phyloP scores from a whole-genome alignment of 2,329 filamentous ascomycete genomes.

The Remersonia thermophila region DNA sequence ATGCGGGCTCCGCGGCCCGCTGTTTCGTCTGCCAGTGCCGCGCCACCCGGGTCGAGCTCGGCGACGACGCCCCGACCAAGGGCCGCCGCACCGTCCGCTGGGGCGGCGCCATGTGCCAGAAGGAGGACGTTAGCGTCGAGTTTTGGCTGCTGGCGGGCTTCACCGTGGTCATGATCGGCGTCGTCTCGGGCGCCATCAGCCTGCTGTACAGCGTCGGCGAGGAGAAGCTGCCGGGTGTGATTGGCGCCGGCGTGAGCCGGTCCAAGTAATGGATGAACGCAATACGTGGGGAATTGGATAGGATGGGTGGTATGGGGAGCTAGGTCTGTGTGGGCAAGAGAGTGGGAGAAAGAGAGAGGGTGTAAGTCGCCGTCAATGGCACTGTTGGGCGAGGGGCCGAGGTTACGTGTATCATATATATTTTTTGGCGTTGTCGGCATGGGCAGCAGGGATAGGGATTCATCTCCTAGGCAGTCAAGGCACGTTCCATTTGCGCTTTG shows the following conservation, averaged over 20 bases:
- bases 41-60: conserved; percentile 36
- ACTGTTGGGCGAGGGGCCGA: neutral
- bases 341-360: too few species aligned
- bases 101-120: conserved; percentile 80
- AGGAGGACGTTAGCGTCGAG: conserved; percentile 75
- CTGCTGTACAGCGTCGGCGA: conserved; percentile 74
- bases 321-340: too few species aligned
- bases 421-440: conserved; percentile 11
- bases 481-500: conserved; percentile 4
- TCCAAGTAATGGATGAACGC: conserved; percentile 37
- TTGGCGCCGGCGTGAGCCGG: conserved; percentile 83
- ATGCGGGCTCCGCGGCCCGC: neutral
- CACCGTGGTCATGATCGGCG: conserved; percentile 54
- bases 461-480: conserved; percentile 5
- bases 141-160: conserved; percentile 81
- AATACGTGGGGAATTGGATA: neutral
- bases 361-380: too few species aligned
- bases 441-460: conserved; percentile 11
- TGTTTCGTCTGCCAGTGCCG: conserved; percentile 76
- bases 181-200: conserved; percentile 59
- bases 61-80: conserved; percentile 31
- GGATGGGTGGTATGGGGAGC: too few species aligned
- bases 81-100: conserved; percentile 56
- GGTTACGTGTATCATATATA: conserved; percentile 19
- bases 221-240: conserved; percentile 82